phyloP scores from a whole-genome alignment of 2,329 filamentous ascomycete species.

The Alternaria arbusti region DNA sequence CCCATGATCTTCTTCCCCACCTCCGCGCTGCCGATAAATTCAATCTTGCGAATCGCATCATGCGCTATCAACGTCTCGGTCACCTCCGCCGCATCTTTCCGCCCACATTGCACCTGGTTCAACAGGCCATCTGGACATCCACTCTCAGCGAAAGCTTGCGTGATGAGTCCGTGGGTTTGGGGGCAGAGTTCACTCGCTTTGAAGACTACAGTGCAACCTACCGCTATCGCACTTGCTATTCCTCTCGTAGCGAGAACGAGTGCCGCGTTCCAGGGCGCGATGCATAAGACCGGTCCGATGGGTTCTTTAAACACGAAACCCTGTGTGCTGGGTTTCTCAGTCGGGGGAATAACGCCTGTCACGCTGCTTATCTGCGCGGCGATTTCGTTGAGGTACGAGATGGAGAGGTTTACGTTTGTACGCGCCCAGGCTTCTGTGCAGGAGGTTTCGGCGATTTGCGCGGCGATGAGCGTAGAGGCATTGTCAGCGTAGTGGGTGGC shows the following conservation, averaged over 20 bases:
- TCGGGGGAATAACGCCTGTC: conserved; percentile 29
- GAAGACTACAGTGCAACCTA: conserved; percentile 52
- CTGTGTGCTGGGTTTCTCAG: conserved; percentile 32
- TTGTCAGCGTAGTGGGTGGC: conserved; percentile 67
- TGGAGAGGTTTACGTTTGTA: conserved; percentile 45
- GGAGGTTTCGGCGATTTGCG: conserved; percentile 64
- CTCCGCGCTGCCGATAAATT: conserved; percentile 77
- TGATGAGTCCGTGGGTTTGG: conserved; percentile 25
- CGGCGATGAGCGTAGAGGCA: conserved; percentile 63
- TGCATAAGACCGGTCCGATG: conserved; percentile 20
- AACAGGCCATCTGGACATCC: conserved; percentile 76
- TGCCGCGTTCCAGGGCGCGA: conserved; percentile 56
- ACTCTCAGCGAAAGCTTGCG: conserved; percentile 56
- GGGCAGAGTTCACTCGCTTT: conserved; percentile 40
- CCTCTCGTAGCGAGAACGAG: conserved; percentile 41
- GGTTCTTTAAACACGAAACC: conserved; percentile 44
- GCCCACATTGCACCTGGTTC: conserved; percentile 69
- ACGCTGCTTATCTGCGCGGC: conserved; percentile 40
- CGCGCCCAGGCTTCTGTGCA: conserved; percentile 47
- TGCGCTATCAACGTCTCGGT: conserved; percentile 73
- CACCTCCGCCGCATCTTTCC: conserved; percentile 66
- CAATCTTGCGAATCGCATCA: conserved; percentile 69
- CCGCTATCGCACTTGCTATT: conserved; percentile 63
- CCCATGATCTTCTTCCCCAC: conserved; percentile 72
- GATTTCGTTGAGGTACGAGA: conserved; percentile 56